These are phyloP conservation scores for Avena insularis DNA, from an alignment of 176 grass and related monocot species.

Conservation along the genomic window DNA sequence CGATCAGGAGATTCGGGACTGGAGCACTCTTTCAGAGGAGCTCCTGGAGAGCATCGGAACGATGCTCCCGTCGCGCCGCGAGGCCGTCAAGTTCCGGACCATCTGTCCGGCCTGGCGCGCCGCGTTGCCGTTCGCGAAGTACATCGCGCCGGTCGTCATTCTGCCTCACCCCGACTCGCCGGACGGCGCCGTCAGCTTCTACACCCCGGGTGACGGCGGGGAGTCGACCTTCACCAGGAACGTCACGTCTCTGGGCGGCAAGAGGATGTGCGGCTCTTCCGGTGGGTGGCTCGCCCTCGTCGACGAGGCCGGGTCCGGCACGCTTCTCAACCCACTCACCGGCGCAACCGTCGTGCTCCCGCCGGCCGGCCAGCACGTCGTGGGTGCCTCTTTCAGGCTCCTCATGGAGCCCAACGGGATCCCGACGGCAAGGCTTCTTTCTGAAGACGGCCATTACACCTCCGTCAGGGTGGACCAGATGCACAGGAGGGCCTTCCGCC, in stretches of 20 bases:
- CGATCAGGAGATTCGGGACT: background rate
- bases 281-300: slow-evolving; percentile 29
- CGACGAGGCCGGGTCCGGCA: slow-evolving; percentile 32
- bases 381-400: background rate
- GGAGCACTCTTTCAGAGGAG: background rate
- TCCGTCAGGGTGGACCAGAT: background rate
- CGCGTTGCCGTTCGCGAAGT: background rate
- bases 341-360: background rate
- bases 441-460: too few species aligned
- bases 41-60: background rate
- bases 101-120: background rate
- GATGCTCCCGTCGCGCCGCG: background rate
- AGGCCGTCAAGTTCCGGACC: slow-evolving; percentile 1
- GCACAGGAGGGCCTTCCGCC: background rate
- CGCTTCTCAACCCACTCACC: slow-evolving; percentile 41
- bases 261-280: slow-evolving; percentile 28
- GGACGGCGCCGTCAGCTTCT: background rate
- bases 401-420: too few species aligned
- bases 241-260: background rate
- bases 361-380: background rate
- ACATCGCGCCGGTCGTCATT: background rate
- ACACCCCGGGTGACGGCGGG: background rate
- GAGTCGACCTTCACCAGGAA: background rate
- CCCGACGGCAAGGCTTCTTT: too few species aligned
- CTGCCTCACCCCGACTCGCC: background rate